A percentile compares a stretch with the other conserved stretches of the same genome.
These are phyloP conservation scores for Amanita polypyramis DNA, from an alignment of 768 basidiomycete genomes.

Conservation along the genomic window DNA sequence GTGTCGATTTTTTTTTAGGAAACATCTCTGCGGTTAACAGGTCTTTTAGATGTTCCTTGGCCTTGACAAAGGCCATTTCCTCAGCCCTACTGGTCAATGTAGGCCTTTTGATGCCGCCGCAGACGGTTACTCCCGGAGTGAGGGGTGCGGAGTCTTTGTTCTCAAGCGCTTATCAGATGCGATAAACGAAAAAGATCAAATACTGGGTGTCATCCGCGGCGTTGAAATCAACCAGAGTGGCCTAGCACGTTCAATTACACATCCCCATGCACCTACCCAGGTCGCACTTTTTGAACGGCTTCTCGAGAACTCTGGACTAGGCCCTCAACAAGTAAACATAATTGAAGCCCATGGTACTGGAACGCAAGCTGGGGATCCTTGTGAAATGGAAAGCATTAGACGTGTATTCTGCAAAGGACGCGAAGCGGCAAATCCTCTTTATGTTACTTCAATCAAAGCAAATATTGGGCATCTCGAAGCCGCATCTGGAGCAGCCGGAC, in stretches of 20 bases:
- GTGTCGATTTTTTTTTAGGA: conserved; percentile 15
- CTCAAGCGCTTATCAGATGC: conserved; percentile 65
- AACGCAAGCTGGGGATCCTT: conserved; percentile 60
- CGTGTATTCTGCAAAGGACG: conserved; percentile 37
- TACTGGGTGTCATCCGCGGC: conserved; percentile 60
- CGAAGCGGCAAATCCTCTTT: conserved; percentile 36
- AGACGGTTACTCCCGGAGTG: conserved; percentile 62
- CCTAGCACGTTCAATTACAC: conserved; percentile 56
- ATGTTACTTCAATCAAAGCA: conserved; percentile 60
- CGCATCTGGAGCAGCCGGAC: conserved; percentile 61
- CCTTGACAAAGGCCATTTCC: conserved; percentile 57
- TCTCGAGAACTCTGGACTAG: conserved; percentile 32
- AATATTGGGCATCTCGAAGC: conserved; percentile 73
- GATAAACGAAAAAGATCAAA: conserved; percentile 51
- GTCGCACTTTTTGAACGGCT: conserved; percentile 40
- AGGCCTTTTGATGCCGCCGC: conserved; percentile 63
- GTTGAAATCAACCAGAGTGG: conserved; percentile 68
- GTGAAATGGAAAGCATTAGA: conserved; percentile 54
- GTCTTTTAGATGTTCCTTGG: conserved; percentile 52
- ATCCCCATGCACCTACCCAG: conserved; percentile 59
- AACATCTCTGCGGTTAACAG: neutral
- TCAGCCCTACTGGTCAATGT: conserved; percentile 57
- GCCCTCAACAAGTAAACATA: conserved; percentile 39
- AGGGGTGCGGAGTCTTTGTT: conserved; percentile 64
- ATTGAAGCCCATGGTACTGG: conserved; percentile 73